phyloP scores from a whole-genome alignment of 768 basidiomycete genomes.

The Vishniacozyma victoriae region DNA sequence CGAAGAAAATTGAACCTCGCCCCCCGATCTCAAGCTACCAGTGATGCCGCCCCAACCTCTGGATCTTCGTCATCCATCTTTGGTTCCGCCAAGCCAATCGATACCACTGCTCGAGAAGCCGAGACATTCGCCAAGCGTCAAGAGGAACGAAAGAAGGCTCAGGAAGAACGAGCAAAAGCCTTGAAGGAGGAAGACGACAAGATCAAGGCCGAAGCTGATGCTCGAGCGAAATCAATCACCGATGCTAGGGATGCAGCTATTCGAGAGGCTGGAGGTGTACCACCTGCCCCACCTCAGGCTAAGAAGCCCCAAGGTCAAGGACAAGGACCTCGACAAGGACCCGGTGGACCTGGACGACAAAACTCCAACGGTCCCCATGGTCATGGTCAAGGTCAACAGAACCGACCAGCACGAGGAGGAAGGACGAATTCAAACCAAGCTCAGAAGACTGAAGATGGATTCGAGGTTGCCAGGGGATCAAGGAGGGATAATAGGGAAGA shows the following conservation, averaged over 20 bases:
- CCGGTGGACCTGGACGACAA: conserved; percentile 5
- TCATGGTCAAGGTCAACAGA: conserved; percentile 1
- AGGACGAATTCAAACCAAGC: conserved; percentile 7
- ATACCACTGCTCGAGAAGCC: conserved; percentile 64
- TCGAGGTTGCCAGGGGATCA: conserved; percentile 12
- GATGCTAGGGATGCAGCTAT: conserved; percentile 47
- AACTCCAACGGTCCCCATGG: neutral
- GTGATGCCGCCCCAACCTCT: conserved; percentile 58
- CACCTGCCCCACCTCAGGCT: neutral
- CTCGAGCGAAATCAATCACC: conserved; percentile 56
- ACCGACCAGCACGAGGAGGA: conserved; percentile 11
- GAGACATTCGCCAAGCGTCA: conserved; percentile 37
- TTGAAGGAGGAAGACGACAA: conserved; percentile 32
- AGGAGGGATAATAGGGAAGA: conserved; percentile 1
- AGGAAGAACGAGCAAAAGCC: conserved; percentile 24
- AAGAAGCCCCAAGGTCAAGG: neutral
- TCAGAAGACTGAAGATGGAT: conserved; percentile 17
- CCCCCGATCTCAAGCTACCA: conserved; percentile 65
- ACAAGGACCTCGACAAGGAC: neutral
- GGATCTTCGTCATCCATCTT: conserved; percentile 62
- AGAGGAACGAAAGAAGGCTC: conserved; percentile 33
- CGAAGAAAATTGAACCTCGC: conserved; percentile 79
- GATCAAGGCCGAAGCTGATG: conserved; percentile 22
- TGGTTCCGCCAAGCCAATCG: conserved; percentile 83
- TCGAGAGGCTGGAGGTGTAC: conserved; percentile 7